Percentiles rank a stretch among this genome's conserved stretches.
phyloP scores from a whole-genome alignment of 2,329 filamentous ascomycete species.

The Xylariaceae sp. region DNA sequence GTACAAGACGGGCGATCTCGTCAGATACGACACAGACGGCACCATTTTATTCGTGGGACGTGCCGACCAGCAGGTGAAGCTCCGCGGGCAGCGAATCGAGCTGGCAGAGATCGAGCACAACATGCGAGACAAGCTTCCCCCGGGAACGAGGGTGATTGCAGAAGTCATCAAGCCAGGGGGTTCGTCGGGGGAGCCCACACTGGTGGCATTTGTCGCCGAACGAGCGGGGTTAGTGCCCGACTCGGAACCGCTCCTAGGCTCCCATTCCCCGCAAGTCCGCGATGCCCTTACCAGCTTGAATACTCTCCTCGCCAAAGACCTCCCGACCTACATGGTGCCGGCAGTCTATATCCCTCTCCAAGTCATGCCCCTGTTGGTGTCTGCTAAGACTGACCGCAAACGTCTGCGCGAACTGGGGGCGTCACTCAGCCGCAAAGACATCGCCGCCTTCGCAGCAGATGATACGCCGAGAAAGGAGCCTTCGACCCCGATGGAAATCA shows the following conservation, averaged over 20 bases:
- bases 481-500: constrained; percentile 34
- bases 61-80: constrained; percentile 63
- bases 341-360: constrained; percentile 41
- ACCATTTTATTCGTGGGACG: constrained; percentile 54
- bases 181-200: constrained; percentile 34
- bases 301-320: constrained; percentile 29
- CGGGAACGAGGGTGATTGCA: constrained; percentile 38
- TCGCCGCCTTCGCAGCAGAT: constrained; percentile 31
- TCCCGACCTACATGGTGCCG: constrained; percentile 43
- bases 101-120: constrained; percentile 49
- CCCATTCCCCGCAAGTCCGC: constrained; percentile 22
- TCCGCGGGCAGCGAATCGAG: constrained; percentile 61
- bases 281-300: constrained; percentile 27
- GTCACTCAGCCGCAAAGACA: constrained; percentile 36
- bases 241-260: constrained; percentile 22
- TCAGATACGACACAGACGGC: constrained; percentile 47
- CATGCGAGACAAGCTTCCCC: constrained; percentile 39
- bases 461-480: constrained; percentile 32
- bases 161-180: constrained; percentile 45
- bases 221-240: constrained; percentile 26
- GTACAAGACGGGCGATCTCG: constrained; percentile 58
- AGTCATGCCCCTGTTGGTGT: constrained; percentile 43
- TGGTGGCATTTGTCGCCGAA: constrained; percentile 40
- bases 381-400: constrained; percentile 46
- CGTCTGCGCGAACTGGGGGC: constrained; percentile 40